A percentile compares a stretch with the other conserved stretches of the same genome.
Evolutionary conservation across 1,284 basidiomycete species (phyloP).

Genomic region (Ceratobasidium sp.): DNA sequence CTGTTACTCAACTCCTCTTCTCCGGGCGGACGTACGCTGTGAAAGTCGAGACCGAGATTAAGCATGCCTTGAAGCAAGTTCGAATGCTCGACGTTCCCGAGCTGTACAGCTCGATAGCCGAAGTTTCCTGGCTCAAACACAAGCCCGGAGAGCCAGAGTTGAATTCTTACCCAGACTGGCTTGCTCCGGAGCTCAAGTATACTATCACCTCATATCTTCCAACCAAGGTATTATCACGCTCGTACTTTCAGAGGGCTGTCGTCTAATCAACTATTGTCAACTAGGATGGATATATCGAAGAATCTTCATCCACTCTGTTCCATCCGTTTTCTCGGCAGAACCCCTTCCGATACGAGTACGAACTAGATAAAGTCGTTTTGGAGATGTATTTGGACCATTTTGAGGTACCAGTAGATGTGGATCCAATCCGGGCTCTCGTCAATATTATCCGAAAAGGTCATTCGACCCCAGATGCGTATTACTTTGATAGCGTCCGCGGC

Average conservation of each 20-base stretch:
- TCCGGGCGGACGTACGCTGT: background rate
- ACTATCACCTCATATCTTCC: background rate
- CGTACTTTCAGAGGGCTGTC: no score
- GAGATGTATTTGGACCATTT: background rate
- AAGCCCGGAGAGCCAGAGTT: background rate
- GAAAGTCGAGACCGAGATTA: background rate
- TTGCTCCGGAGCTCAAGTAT: background rate
- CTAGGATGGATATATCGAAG: background rate
- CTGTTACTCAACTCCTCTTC: background rate
- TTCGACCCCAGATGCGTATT: background rate
- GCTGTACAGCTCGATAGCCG: background rate
- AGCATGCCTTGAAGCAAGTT: background rate
- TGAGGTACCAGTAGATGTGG: background rate
- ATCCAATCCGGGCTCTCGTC: background rate
- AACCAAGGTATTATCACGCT: background rate
- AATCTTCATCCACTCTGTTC: no score
- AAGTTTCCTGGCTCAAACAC: background rate
- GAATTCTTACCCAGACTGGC: background rate
- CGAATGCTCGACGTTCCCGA: background rate
- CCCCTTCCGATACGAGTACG: background rate
- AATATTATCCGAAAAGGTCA: background rate
- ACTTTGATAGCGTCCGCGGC: background rate
- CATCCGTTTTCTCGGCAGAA: background rate
- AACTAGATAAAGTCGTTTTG: background rate
- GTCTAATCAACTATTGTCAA: background rate